These are phyloP conservation scores for Ceratocystis eucalypticola DNA, from an alignment of 2,329 filamentous ascomycete species.

Conservation along the genomic window DNA sequence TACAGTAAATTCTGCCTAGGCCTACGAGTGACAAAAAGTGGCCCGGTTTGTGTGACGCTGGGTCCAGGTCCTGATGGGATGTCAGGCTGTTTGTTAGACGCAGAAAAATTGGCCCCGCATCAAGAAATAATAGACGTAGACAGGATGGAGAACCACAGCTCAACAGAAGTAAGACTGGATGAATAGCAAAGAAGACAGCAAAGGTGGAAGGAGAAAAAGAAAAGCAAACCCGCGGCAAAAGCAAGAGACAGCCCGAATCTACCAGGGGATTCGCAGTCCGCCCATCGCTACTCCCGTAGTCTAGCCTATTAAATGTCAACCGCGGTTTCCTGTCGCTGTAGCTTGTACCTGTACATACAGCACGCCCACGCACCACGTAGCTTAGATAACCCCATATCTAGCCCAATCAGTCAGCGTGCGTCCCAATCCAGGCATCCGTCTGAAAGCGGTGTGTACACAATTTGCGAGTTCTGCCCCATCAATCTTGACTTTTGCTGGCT, in stretches of 20 bases:
- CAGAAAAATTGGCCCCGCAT: background rate
- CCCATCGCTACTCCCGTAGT: background rate
- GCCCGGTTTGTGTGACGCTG: background rate
- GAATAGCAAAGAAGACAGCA: background rate
- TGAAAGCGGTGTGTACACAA: constrained; percentile 9
- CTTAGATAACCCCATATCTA: background rate
- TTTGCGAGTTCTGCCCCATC: background rate
- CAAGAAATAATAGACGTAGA: background rate
- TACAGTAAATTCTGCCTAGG: no score
- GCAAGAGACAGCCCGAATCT: no score
- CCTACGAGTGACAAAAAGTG: background rate
- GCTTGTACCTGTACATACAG: background rate
- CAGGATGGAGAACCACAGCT: background rate
- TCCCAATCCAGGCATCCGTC: background rate
- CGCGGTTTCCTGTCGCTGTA: no score
- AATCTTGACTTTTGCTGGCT: background rate
- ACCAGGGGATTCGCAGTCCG: no score
- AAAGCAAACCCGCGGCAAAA: background rate
- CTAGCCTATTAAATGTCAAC: background rate
- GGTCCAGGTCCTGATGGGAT: background rate
- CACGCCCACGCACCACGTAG: no score
- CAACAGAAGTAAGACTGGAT: no score
- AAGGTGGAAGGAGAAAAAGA: background rate
- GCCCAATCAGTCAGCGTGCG: background rate
- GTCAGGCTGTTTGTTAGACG: background rate